A percentile compares a stretch with the other conserved stretches of the same genome.
These are phyloP conservation scores for Ceratobasidium sp. DNA, from an alignment of 1,284 basidiomycete species.

Conservation along the genomic window DNA sequence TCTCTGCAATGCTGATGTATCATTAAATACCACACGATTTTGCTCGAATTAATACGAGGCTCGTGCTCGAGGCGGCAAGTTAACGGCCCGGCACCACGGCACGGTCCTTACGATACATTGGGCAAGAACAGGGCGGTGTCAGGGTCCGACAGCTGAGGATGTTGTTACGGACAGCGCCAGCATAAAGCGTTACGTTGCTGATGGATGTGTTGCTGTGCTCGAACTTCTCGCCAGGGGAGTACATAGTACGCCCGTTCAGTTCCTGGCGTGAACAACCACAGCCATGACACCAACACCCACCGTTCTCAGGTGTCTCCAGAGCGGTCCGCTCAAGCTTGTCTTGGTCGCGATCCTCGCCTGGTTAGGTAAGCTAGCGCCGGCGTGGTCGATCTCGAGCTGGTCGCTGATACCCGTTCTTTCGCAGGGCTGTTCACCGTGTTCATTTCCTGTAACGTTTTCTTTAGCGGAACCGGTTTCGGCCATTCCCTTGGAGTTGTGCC, in stretches of 20 bases:
- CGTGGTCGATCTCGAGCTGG: not conserved
- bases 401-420: not conserved
- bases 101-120: not conserved
- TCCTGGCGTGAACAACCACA: too few relatives aligned
- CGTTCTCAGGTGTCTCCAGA: conserved; percentile 26
- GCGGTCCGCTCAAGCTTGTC: conserved; percentile 32
- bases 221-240: conserved; percentile 28
- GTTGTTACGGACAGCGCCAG: conserved; percentile 19
- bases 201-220: conserved; percentile 20
- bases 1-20: conserved; percentile 17
- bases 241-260: conserved; percentile 13
- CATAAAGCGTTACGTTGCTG: conserved; percentile 30
- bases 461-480: conserved; percentile 23
- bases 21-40: not conserved
- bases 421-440: conserved; percentile 42
- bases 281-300: not conserved
- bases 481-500: conserved; percentile 24
- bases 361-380: conserved; percentile 26
- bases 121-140: conserved; percentile 19
- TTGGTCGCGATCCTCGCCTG: conserved; percentile 19
- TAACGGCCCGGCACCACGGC: not conserved
- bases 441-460: conserved; percentile 24
- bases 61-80: too few relatives aligned
- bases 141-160: conserved; percentile 18
- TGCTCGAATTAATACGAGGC: not conserved